Conservation (phyloP, 352 stramenopile genomes). For the Pythium monospermum region DNA sequence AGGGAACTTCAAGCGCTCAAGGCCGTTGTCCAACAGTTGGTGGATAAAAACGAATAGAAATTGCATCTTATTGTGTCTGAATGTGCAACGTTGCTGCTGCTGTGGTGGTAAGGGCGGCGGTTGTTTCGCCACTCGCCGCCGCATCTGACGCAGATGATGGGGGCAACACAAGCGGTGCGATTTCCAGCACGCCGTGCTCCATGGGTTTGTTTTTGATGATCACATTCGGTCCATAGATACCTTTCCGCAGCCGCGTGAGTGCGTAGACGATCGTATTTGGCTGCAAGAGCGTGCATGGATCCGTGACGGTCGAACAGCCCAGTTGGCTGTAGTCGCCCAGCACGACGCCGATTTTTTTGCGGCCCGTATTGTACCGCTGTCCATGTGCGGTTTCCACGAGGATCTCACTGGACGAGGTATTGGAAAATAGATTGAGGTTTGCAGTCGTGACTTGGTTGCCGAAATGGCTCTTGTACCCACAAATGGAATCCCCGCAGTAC, state of each 20-base stretch:
- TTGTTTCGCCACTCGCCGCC: no score
- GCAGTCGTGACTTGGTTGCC: slow-evolving; percentile 81
- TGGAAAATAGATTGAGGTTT: slow-evolving; percentile 56
- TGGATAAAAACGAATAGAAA: no score
- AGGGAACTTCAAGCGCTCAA: background rate
- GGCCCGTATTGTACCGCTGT: slow-evolving; percentile 55
- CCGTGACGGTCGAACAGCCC: slow-evolving; percentile 64
- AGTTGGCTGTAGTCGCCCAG: slow-evolving; percentile 68
- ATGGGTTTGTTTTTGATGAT: slow-evolving; percentile 83
- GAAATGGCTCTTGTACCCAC: slow-evolving; percentile 74
- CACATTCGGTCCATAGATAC: slow-evolving; percentile 58
- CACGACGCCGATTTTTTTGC: slow-evolving; percentile 66
- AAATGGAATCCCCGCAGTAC: slow-evolving; percentile 73
- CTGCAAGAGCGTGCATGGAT: slow-evolving; percentile 63
- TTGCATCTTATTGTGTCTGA: no score
- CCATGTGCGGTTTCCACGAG: slow-evolving; percentile 27
- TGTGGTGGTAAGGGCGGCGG: no score
- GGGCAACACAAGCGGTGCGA: slow-evolving; percentile 23
- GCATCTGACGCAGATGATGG: background rate
- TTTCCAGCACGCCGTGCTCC: slow-evolving; percentile 59
- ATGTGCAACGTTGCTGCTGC: no score
- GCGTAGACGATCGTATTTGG: slow-evolving; percentile 62
- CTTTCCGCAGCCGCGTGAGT: slow-evolving; percentile 55
- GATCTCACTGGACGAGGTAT: slow-evolving; percentile 10
- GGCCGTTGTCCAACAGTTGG: background rate